Evolutionary conservation across 2,329 filamentous ascomycete species (phyloP).

Genomic region (Diaporthe velutina): DNA sequence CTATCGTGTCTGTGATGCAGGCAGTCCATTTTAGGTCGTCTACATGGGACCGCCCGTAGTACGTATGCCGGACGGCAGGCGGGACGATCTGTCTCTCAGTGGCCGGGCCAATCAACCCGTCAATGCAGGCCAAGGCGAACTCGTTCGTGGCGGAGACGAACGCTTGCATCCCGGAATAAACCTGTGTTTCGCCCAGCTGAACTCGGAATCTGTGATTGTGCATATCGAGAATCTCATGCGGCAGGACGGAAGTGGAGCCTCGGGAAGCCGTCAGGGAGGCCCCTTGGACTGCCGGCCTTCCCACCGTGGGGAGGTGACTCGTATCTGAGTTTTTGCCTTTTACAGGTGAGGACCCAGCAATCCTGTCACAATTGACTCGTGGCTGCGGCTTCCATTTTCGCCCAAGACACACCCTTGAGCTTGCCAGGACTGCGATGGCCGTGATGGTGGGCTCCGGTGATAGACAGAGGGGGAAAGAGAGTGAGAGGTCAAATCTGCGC

Average conservation of each 20-base stretch:
- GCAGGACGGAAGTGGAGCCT: constrained; percentile 29
- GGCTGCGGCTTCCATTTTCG: constrained; percentile 26
- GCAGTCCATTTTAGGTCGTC: background rate
- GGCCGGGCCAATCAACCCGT: constrained; percentile 26
- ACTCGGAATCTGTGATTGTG: constrained; percentile 32
- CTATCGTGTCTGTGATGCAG: constrained; percentile 9
- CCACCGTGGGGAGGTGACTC: constrained; percentile 19
- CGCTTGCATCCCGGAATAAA: constrained; percentile 7
- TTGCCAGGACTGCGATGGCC: background rate
- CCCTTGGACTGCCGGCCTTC: constrained; percentile 20
- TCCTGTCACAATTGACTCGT: constrained; percentile 29
- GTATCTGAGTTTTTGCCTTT: constrained; percentile 29
- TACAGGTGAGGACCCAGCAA: constrained; percentile 5
- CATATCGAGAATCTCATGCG: constrained; percentile 28
- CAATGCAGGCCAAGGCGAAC: constrained; percentile 34
- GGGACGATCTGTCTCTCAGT: constrained; percentile 27
- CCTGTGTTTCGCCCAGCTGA: constrained; percentile 27
- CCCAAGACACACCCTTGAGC: constrained; percentile 14
- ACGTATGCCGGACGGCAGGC: constrained; percentile 15
- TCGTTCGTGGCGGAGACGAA: constrained; percentile 16
- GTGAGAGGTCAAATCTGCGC: constrained; percentile 11
- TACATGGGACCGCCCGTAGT: constrained; percentile 6
- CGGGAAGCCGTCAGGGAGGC: constrained; percentile 33
- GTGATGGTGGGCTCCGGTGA: background rate
- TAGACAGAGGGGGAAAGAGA: background rate